Evolutionary conservation across 176 grass and related monocot species (phyloP).

Genomic region (Poa annua): DNA sequence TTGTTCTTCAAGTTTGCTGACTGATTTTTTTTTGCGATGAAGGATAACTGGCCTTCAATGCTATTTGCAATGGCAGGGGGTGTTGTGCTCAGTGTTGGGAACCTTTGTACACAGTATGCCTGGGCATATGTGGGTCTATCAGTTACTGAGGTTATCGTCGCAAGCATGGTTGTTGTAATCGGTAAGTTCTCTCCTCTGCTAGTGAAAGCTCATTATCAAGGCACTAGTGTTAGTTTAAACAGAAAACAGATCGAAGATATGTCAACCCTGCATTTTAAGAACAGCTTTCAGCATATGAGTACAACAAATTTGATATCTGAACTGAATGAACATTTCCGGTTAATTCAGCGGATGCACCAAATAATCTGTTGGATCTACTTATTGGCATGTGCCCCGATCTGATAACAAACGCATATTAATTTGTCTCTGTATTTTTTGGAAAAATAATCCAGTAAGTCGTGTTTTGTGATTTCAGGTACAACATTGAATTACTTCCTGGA

Average conservation of each 20-base stretch:
- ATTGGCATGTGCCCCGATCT: background rate
- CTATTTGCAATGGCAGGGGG: conserved; percentile 74
- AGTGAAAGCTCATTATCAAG: background rate
- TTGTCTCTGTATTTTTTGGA: background rate
- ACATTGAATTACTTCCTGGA: conserved; percentile 79
- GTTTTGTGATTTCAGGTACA: conserved; percentile 57
- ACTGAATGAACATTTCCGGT: background rate
- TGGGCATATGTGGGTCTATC: conserved; percentile 81
- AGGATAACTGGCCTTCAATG: conserved; percentile 77
- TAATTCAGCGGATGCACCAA: background rate
- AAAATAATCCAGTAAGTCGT: background rate
- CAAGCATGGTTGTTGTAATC: conserved; percentile 76
- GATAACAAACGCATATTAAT: background rate
- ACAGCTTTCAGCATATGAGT: background rate
- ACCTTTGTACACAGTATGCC: conserved; percentile 74
- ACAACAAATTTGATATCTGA: background rate
- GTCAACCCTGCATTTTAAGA: background rate
- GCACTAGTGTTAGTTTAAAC: background rate
- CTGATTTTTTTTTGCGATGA: conserved; percentile 31
- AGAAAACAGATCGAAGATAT: background rate
- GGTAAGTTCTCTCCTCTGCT: conserved; percentile 40
- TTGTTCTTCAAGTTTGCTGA: background rate
- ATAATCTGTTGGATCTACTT: background rate
- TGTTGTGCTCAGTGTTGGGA: conserved; percentile 68
- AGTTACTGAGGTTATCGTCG: conserved; percentile 67